Evolutionary conservation across 345 rosid genomes (phyloP).

Genomic region (Turritis glabra): DNA sequence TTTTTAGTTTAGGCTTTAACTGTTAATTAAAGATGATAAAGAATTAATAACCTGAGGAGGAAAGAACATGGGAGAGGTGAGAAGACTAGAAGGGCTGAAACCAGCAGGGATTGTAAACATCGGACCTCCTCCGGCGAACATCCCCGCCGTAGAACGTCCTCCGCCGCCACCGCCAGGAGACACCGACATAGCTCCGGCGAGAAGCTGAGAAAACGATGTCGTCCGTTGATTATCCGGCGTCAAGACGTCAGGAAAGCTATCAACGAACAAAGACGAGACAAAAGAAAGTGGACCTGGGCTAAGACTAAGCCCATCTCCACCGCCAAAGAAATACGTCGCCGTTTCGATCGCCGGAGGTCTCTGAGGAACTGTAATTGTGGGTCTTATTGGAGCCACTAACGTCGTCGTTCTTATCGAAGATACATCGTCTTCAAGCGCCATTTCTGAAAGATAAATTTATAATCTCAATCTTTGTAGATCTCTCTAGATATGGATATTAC

Average conservation of each 20-base stretch:
- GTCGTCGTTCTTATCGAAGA: slow-evolving; percentile 35
- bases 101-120: slow-evolving; percentile 82
- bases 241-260: slow-evolving; percentile 47
- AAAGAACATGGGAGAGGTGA: slow-evolving; percentile 72
- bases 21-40: background rate
- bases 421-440: slow-evolving; percentile 53
- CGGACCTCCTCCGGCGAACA: slow-evolving; percentile 44
- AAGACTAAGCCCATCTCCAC: slow-evolving; percentile 53
- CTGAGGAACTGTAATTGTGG: slow-evolving; percentile 74
- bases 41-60: slow-evolving; percentile 63
- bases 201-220: slow-evolving; percentile 84
- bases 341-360: slow-evolving; percentile 57
- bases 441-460: background rate
- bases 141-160: slow-evolving; percentile 41
- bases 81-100: slow-evolving; percentile 89
- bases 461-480: background rate
- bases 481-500: slow-evolving; percentile 14
- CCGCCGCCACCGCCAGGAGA: slow-evolving; percentile 55
- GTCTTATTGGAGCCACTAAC: slow-evolving; percentile 48
- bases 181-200: slow-evolving; percentile 82
- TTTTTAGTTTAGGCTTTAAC: background rate
- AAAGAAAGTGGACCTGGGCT: slow-evolving; percentile 96
- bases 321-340: slow-evolving; percentile 47
- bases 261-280: slow-evolving; percentile 79
- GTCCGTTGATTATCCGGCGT: slow-evolving; percentile 42